These are phyloP conservation scores for Pseudopithomyces maydicus DNA, from an alignment of 2,329 filamentous ascomycete species.

Conservation along the genomic window DNA sequence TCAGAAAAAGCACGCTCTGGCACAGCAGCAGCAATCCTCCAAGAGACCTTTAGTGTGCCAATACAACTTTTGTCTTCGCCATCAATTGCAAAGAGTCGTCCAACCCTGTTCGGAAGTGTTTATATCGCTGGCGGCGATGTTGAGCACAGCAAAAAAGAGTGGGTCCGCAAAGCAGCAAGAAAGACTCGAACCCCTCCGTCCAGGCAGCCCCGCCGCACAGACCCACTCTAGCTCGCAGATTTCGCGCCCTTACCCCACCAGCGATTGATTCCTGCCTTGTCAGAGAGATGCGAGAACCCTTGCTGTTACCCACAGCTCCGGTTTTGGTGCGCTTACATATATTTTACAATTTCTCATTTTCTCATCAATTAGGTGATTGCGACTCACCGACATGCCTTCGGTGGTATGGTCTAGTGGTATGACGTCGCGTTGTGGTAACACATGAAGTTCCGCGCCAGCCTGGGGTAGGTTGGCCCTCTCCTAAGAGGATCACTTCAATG, in stretches of 20 bases:
- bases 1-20: not conserved
- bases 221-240: not conserved
- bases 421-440: conserved; percentile 45
- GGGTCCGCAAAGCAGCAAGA: not conserved
- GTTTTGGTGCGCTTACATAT: not conserved
- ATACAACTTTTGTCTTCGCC: not conserved
- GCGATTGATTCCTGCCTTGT: not conserved
- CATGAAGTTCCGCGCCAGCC: conserved; percentile 37
- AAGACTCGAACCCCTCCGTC: not conserved
- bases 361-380: conserved; percentile 23
- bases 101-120: not conserved
- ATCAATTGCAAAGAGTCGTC: no score
- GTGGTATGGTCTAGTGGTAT: conserved; percentile 48
- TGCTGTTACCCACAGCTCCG: no score
- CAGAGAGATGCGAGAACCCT: no score
- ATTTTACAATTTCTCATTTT: not conserved
- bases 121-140: not conserved
- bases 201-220: conserved; percentile 4
- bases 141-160: not conserved
- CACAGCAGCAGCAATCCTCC: no score
- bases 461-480: conserved; percentile 39
- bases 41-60: not conserved
- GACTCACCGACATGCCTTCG: conserved; percentile 7
- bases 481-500: conserved; percentile 14
- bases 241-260: not conserved